Base-by-base conservation (phyloP, 2,329 filamentous ascomycete species). In the Penicillium sp. region DNA sequence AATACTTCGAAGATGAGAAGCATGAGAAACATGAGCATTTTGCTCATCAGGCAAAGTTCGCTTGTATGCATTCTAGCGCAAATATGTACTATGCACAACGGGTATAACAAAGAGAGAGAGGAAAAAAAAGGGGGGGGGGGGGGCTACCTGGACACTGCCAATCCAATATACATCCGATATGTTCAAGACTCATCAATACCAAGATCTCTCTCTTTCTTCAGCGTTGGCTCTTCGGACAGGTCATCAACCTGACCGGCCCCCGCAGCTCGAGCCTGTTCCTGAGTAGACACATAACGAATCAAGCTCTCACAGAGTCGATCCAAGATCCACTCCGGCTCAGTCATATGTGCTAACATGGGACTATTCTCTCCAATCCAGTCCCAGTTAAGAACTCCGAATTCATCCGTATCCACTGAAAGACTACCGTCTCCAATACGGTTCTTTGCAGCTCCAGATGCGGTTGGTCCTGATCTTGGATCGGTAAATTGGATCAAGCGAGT, bases 291-390 rank as follows among this genome's bases (percentile, higher is more conserved):
- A 56, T 76, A 79, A 34, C 79, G 70, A 10, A 79, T 70, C 63
- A 89, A 66, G 65, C 84, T 87, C 68, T 87, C 85, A 63, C 83
- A 85, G 12, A 89, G 69, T 31, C 84, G 76, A 65, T 86, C 81
- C 2, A 89, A 71, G 50, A 89, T 72, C 81, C 86, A 89, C 66
- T 88, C 84, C 0, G 84, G 77, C 70, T 89, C 86, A 6, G 75
- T 80, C 55, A 82, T 72, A 42, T 81, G 79, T 3, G 82, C 81
- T 62, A 88, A 73, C 79, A 89, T 82, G 0, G 86, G 86, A 62
- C 84, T 86, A 51, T 83, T 78, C 59, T 87, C 81, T 0, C 85
- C 85, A 49, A 89, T 83, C 86, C 86, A 89, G 63, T 89, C 86
- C 85, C 86, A 88, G 31, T 86, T 81, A 1, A 87, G 73, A 16